Evolutionary conservation across 2,329 filamentous ascomycete species (phyloP).

Genomic region (Microascus cirrosus): DNA sequence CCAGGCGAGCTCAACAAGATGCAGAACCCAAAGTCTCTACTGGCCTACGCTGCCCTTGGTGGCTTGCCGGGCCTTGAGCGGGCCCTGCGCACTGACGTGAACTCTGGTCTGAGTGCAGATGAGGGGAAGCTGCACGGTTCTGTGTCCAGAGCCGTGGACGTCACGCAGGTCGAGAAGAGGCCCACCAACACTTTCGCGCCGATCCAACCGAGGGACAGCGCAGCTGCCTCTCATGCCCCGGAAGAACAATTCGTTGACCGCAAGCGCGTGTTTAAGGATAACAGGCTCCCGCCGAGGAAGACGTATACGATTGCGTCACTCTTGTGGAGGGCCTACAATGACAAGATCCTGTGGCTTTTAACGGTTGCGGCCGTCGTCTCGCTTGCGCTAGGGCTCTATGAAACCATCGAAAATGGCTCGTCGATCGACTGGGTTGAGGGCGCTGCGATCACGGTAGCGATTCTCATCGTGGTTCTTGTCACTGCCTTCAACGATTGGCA

Average conservation of each 20-base stretch:
- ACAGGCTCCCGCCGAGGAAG: conserved; percentile 48
- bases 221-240: background rate
- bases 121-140: conserved; percentile 18
- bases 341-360: conserved; percentile 61
- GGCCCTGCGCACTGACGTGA: conserved; percentile 35
- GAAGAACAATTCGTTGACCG: conserved; percentile 32
- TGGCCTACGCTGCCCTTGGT: conserved; percentile 32
- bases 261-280: conserved; percentile 46
- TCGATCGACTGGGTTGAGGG: conserved; percentile 22
- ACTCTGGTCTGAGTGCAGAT: conserved; percentile 36
- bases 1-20: background rate
- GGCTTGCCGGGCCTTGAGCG: conserved; percentile 38
- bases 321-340: conserved; percentile 61
- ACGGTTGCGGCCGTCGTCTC: conserved; percentile 59
- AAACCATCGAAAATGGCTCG: conserved; percentile 36
- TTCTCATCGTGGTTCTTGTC: conserved; percentile 33
- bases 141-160: background rate
- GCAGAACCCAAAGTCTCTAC: background rate
- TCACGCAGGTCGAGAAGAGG: background rate
- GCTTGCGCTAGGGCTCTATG: conserved; percentile 57
- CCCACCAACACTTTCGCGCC: background rate
- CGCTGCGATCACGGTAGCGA: conserved; percentile 8
- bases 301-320: conserved; percentile 45
- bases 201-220: background rate
- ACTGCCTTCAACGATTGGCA: conserved; percentile 57